phyloP scores from a whole-genome alignment of 2,329 filamentous ascomycete genomes.

The Hymenoscyphus fraxineus region DNA sequence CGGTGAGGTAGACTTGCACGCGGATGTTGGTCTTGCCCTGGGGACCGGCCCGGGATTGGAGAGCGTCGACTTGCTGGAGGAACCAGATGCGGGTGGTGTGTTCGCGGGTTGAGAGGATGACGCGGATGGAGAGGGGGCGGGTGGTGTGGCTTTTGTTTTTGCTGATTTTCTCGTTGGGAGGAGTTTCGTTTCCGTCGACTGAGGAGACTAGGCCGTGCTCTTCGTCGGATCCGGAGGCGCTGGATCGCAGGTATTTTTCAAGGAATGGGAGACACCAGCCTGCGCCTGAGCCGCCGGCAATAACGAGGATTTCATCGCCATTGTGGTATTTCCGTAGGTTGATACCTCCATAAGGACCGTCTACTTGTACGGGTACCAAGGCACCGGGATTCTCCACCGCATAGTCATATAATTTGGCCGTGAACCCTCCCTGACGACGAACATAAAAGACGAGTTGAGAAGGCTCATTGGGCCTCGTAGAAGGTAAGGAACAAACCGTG shows the following conservation, averaged over 20 bases:
- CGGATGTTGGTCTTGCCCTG: background rate
- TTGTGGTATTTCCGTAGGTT: slow-evolving; percentile 5
- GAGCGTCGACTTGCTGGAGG: background rate
- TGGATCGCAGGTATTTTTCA: slow-evolving; percentile 6
- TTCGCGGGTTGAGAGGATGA: background rate
- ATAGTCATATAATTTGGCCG: slow-evolving; percentile 5
- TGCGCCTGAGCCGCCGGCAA: slow-evolving; percentile 17
- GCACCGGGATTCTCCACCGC: background rate
- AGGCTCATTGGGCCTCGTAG: background rate
- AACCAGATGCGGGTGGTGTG: background rate
- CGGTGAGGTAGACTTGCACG: background rate
- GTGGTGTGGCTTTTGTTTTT: background rate
- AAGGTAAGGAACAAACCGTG: slow-evolving; percentile 72
- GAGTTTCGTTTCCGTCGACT: background rate
- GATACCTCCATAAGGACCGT: slow-evolving; percentile 18
- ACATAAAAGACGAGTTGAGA: slow-evolving; percentile 17
- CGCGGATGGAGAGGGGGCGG: background rate
- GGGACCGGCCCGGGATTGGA: background rate
- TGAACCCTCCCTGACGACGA: slow-evolving; percentile 11
- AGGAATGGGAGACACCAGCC: slow-evolving; percentile 16
- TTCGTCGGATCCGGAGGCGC: background rate
- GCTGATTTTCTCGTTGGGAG: background rate
- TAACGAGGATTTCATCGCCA: slow-evolving; percentile 12
- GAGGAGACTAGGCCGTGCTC: background rate
- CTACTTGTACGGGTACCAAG: slow-evolving; percentile 13